phyloP scores from a whole-genome alignment of 305 asterid species.

The Solanum hybrid region DNA sequence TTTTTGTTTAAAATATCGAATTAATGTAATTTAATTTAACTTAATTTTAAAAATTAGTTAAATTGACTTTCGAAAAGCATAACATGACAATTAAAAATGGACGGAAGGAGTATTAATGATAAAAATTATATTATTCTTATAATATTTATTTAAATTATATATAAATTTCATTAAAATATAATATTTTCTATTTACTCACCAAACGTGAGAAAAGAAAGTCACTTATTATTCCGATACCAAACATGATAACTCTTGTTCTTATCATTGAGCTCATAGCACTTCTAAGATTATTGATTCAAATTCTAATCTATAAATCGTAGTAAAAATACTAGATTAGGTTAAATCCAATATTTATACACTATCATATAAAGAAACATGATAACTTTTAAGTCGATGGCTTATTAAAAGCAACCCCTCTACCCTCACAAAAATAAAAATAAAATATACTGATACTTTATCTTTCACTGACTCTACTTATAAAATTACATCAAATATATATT shows the following conservation, averaged over 20 bases:
- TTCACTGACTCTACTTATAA: too few relatives aligned
- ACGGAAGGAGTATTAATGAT: accelerated
- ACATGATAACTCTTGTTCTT: not conserved
- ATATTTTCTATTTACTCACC: not conserved
- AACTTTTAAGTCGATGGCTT: not conserved
- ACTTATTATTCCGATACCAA: not conserved
- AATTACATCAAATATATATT: not conserved
- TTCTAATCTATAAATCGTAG: not conserved
- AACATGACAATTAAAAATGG: not conserved
- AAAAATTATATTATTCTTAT: too few relatives aligned
- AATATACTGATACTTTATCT: too few relatives aligned
- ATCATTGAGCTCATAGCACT: not conserved
- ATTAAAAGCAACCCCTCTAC: not conserved
- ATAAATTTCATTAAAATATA: not conserved
- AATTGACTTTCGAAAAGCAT: accelerated
- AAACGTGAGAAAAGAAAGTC: not conserved
- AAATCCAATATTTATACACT: not conserved
- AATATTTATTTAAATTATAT: not conserved
- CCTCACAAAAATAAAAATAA: not conserved
- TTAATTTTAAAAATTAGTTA: too few relatives aligned
- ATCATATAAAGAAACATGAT: not conserved
- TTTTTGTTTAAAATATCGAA: too few relatives aligned
- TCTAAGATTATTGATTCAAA: not conserved
- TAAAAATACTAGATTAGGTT: not conserved
- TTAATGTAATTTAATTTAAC: too few relatives aligned